Evolutionary conservation across 2,329 filamentous ascomycete genomes (phyloP).

Genomic region (Fusarium sp.): DNA sequence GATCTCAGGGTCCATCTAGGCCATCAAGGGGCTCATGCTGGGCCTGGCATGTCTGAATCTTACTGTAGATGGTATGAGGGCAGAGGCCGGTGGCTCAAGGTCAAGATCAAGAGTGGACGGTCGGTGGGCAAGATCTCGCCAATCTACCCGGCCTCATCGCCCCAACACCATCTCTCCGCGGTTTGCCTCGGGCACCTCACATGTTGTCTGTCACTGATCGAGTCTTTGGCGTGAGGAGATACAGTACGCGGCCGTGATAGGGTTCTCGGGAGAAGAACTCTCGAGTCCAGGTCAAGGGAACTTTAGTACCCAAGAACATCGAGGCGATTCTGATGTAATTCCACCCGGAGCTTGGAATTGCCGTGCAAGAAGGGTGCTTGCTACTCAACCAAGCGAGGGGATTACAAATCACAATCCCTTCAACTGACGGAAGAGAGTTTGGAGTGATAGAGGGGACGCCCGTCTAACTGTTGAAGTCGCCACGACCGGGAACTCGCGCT

Average conservation of each 20-base stretch:
- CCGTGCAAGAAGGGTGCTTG: conserved; percentile 1
- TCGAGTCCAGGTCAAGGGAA: not conserved
- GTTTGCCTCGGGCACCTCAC: not conserved
- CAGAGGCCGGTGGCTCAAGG: not conserved
- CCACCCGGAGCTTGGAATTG: not conserved
- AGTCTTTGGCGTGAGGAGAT: not conserved
- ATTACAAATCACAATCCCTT: conserved; percentile 31
- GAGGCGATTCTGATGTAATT: conserved; percentile 25
- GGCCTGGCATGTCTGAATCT: not conserved
- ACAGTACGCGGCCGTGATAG: not conserved
- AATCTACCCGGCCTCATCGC: conserved; percentile 29
- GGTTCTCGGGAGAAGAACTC: not conserved
- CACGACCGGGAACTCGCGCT: conserved; percentile 27
- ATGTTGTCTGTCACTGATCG: not conserved
- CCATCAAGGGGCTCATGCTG: not conserved
- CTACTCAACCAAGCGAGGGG: not conserved
- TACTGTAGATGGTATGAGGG: not conserved
- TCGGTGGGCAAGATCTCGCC: conserved; percentile 25
- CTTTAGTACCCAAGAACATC: not conserved
- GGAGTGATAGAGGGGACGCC: not conserved
- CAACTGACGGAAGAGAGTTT: conserved; percentile 11
- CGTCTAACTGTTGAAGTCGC: conserved; percentile 20
- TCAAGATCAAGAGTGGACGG: not conserved
- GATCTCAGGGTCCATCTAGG: conserved; percentile 1
- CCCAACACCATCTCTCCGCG: conserved; percentile 5